Evolutionary conservation across 768 basidiomycete genomes (phyloP), one percentile per base, ranked within the genome.

Genomic region (Sporobolomyces phaffii): DNA sequence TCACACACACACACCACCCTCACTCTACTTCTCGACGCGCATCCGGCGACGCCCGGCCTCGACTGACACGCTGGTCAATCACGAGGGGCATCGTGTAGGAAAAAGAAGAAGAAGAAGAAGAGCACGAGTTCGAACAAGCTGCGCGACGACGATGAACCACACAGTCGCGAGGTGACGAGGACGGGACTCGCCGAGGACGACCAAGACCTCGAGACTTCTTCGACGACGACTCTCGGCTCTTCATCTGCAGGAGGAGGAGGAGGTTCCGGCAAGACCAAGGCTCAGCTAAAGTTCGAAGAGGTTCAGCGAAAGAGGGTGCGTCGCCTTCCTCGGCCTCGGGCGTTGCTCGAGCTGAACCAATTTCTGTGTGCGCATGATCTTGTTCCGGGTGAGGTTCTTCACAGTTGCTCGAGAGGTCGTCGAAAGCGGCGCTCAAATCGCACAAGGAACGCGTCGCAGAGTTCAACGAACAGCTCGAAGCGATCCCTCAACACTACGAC

Each of bases 371-470:
- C 38, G 17, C 10, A 38, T 9, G 38, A 9, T 38, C 38, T 38
- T n/a, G n/a, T n/a, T n/a, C n/a, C n/a, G n/a, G n/a, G n/a, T n/a
- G n/a, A n/a, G n/a, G n/a, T n/a, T n/a, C n/a, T n/a, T n/a, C n/a
- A n/a, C n/a, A 92, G 90, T 83, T 91, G 50, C 83, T 83, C 28
- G 83, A 85, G 66, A 85, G 84, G 72, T 88, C 93, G 22, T 82
- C 84, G 22, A 89, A 84, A 78, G 75, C 89, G 74, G 91, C 91
- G 0, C 81, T 81, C 74, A 90, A 88, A 80, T 90, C 89, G 9
- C 91, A 96, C 79, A 96, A 96, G 79, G 91, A 96, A 67, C 86
- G 91, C 47, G 91, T 96, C 41, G 85, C 84, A 70, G 90, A 92
- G 74, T 90, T 93, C 74, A 96, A 96, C 75, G 74, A 83, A 29